Base-by-base conservation (phyloP, 2,329 filamentous ascomycete species). In the Verruconis gallopava region DNA sequence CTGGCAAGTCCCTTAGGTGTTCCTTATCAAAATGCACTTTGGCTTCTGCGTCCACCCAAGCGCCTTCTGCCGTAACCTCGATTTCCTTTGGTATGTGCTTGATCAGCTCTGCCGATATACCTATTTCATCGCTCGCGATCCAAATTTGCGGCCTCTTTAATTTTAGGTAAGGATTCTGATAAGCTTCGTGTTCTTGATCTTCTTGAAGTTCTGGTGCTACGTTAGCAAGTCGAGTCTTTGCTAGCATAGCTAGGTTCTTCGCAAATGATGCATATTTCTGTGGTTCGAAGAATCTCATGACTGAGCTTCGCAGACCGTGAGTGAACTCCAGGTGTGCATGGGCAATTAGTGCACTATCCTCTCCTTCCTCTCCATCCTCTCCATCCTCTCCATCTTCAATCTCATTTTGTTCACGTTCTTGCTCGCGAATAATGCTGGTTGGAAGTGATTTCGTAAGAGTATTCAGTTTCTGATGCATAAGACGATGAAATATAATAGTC, bases 61-160 rank as follows among this genome's bases (percentile, higher is more conserved):
- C 64, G 32, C 60, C 62, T 28, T 67, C 63, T 40, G 68, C 64
- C 5, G 64, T 66, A 3, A 63, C 62, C n/a, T 51, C 37, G 13
- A 69, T 40, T 18, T 55, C 56, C 43, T 60, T 61, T 41, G 55
- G 55, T 19, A 62, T 62, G 30, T 64, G 56, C 33, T 51, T 47
- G 14, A 66, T 60, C 48, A 68, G 64, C 34, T 64, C 55, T 46
- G 56, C 55, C 3, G 55, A 59, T 6, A 67, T 59, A 3, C 65
- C 64, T 52, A 63, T 56, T 12, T 58, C 55, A 45, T 69, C 66
- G 12, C 52, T 52, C 1, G 64, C 62, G 14, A 68, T 62, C 66
- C 66, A 69, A 12, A 69, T 44, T 12, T 60, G 58, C 2, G 65
- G 65, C 1, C 58, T 62, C 38, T 62, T 57, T 13, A 55, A 57